Percentiles rank a stretch among this genome's conserved stretches.
These are phyloP conservation scores for Hypoxylon lenormandii DNA, from an alignment of 495 filamentous ascomycete genomes.

Conservation along the genomic window DNA sequence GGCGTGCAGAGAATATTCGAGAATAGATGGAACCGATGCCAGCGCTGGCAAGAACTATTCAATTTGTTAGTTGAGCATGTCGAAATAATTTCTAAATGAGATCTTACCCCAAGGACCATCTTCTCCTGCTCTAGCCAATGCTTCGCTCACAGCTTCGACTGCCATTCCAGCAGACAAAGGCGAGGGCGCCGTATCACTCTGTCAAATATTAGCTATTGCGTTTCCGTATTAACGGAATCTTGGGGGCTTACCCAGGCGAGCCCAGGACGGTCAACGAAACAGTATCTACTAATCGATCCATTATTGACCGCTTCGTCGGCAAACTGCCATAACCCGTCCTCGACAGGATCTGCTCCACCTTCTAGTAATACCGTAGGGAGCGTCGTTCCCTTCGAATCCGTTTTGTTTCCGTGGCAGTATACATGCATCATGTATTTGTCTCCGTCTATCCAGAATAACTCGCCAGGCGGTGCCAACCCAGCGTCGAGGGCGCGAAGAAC, in stretches of 20 bases:
- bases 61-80: conserved; percentile 18
- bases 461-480: conserved; percentile 74
- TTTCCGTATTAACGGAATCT: neutral
- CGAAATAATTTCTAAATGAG: conserved; percentile 50
- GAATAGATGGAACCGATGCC: conserved; percentile 87
- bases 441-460: conserved; percentile 80
- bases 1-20: conserved; percentile 86
- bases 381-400: conserved; percentile 61
- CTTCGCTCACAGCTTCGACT: conserved; percentile 84
- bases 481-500: conserved; percentile 81
- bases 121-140: conserved; percentile 82
- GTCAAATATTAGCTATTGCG: conserved; percentile 1
- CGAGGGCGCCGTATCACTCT: conserved; percentile 89
- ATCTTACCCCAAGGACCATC: conserved; percentile 77
- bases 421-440: conserved; percentile 87
- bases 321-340: conserved; percentile 79
- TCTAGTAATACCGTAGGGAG: conserved; percentile 83
- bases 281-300: conserved; percentile 84
- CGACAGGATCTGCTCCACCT: conserved; percentile 80
- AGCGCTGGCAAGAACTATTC: conserved; percentile 64
- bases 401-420: conserved; percentile 78
- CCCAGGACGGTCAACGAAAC: conserved; percentile 94
- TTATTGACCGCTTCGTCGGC: conserved; percentile 73
- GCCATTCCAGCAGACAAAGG: conserved; percentile 92
- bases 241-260: conserved; percentile 77